A percentile compares a stretch with the other conserved stretches of the same genome.
These are phyloP conservation scores for Malassezia restricta DNA, from an alignment of 1,284 basidiomycete species.

Conservation along the genomic window DNA sequence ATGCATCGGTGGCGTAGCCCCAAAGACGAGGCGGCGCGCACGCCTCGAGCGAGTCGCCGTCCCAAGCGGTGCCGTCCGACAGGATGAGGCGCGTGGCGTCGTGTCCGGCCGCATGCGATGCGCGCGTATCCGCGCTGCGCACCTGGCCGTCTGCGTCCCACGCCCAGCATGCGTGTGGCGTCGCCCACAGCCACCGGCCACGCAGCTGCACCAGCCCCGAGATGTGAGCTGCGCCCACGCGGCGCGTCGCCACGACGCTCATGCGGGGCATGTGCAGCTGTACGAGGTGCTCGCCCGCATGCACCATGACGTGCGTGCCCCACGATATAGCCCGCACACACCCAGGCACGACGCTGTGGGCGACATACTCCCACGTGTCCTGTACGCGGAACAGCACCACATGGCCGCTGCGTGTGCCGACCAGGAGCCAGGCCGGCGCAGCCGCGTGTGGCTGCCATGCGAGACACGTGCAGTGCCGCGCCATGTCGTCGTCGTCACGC, in stretches of 20 bases:
- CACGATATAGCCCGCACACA: background rate
- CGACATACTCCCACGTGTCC: background rate
- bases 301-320: no score
- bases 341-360: background rate
- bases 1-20: conserved; percentile 1
- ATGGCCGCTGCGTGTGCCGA: conserved; percentile 10
- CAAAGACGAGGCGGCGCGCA: background rate
- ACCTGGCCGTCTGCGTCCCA: no score
- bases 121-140: no score
- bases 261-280: no score
- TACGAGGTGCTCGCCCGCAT: no score
- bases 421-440: background rate
- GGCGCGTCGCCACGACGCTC: no score
- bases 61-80: background rate
- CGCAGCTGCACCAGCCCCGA: no score
- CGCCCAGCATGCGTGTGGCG: no score
- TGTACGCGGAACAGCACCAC: conserved; percentile 4
- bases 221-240: no score
- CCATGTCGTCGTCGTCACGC: background rate
- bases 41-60: background rate
- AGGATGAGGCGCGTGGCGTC: background rate
- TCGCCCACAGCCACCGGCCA: no score
- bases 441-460: background rate
- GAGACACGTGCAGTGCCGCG: background rate
- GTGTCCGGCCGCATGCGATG: background rate